Conservation (phyloP, 2,329 filamentous ascomycete species). For the Xylaria hypoxylon region DNA sequence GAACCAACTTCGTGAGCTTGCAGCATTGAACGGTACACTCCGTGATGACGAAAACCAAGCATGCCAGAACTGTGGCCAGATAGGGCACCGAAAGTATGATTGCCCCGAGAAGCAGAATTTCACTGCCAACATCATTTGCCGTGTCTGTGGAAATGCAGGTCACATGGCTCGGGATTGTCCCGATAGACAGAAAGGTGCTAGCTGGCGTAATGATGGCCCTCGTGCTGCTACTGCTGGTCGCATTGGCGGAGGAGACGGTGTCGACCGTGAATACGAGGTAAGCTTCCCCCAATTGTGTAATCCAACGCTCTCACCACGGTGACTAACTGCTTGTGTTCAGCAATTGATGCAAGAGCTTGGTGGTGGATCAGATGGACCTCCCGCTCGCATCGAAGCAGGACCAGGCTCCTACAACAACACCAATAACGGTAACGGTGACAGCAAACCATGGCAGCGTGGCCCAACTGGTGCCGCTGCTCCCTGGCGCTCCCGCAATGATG, state of each 20-base stretch:
- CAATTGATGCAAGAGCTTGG: constrained; percentile 98
- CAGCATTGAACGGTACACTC: constrained; percentile 97
- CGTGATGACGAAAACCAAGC: constrained; percentile 99
- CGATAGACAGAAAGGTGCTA: constrained; percentile 88
- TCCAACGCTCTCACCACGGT: constrained; percentile 19
- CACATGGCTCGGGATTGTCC: constrained; percentile 99
- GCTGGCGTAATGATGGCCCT: constrained; percentile 83
- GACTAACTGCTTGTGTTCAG: constrained; percentile 63
- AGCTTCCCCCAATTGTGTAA: constrained; percentile 50
- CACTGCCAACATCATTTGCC: constrained; percentile 99
- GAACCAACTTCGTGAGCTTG: constrained; percentile 97
- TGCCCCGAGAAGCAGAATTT: constrained; percentile 98
- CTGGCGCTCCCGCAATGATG: constrained; percentile 73
- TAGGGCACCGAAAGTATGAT: constrained; percentile 98
- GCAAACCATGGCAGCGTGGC: constrained; percentile 89
- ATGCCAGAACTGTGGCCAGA: constrained; percentile 99
- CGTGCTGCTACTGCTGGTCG: constrained; percentile 70
- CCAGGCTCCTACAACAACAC: constrained; percentile 72
- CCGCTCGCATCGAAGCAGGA: constrained; percentile 87
- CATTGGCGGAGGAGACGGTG: constrained; percentile 82
- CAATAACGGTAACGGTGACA: constrained; percentile 60
- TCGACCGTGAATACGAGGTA: constrained; percentile 95
- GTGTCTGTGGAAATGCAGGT: constrained; percentile 95
- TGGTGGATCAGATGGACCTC: constrained; percentile 74
- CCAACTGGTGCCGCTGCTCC: constrained; percentile 87